Evolutionary conservation across 176 grass and related monocot species (phyloP).

Genomic region (Musa troglodytarum): DNA sequence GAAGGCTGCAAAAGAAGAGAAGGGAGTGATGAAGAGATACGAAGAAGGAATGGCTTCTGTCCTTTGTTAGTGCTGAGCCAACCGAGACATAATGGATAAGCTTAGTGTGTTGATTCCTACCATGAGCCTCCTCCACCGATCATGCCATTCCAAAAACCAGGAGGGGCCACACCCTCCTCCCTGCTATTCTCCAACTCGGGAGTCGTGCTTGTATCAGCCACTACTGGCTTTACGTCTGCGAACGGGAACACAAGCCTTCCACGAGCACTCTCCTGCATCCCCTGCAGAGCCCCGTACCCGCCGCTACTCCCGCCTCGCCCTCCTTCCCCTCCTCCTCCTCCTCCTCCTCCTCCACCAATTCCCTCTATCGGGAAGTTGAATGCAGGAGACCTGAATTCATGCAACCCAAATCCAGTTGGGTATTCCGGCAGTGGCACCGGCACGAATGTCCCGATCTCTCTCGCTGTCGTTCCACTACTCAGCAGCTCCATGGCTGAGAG

Average conservation of each 20-base stretch:
- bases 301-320: not conserved
- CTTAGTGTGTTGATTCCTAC: not conserved
- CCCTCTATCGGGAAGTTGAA: constrained; percentile 59
- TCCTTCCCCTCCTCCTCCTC: not conserved
- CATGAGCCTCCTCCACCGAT: constrained; percentile 1
- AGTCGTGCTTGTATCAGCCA: constrained; percentile 13
- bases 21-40: not conserved
- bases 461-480: constrained; percentile 43
- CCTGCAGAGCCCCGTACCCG: constrained; percentile 29
- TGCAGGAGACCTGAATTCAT: constrained; percentile 41
- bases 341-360: constrained; percentile 22
- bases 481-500: constrained; percentile 90
- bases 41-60: not conserved
- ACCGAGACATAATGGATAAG: not conserved
- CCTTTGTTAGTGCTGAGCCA: not conserved
- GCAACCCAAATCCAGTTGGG: constrained; percentile 44
- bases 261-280: constrained; percentile 32
- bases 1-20: too few species aligned
- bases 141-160: constrained; percentile 11
- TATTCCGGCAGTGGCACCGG: constrained; percentile 58
- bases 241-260: constrained; percentile 68
- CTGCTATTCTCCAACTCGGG: constrained; percentile 17
- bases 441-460: constrained; percentile 23
- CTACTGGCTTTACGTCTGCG: constrained; percentile 51
- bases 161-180: constrained; percentile 1